Percentiles rank a stretch among this genome's conserved stretches.
Evolutionary conservation across 495 filamentous ascomycete genomes (phyloP).

Genomic region (Penicillium cosmopolitanum): DNA sequence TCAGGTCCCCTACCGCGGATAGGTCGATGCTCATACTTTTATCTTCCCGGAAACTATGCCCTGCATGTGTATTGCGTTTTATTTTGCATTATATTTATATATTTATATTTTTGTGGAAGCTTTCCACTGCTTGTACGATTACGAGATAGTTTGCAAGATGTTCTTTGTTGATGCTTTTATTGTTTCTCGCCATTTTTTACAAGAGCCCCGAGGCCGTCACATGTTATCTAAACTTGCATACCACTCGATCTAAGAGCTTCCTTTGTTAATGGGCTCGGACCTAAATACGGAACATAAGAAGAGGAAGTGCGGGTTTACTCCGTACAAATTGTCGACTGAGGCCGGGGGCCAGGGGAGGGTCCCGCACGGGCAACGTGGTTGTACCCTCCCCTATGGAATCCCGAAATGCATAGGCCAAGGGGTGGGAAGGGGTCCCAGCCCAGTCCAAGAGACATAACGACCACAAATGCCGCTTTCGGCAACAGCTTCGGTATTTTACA

Average conservation of each 20-base stretch:
- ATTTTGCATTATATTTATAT: not conserved
- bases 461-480: conserved; percentile 1
- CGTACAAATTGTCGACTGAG: conserved; percentile 9
- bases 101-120: not conserved
- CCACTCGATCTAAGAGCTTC: not conserved
- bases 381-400: conserved; percentile 21
- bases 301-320: not conserved
- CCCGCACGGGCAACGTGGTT: conserved; percentile 31
- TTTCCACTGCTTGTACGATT: no score
- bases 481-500: not conserved
- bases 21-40: not conserved
- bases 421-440: conserved; percentile 21
- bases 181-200: not conserved
- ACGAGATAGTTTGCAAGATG: not conserved
- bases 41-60: conserved; percentile 2
- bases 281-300: not conserved
- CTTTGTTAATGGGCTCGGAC: conserved; percentile 8
- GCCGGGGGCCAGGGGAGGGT: conserved; percentile 16
- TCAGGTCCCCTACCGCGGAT: not conserved
- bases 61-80: not conserved
- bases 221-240: conserved; percentile 1
- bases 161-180: not conserved
- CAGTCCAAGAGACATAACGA: conserved; percentile 6
- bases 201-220: not conserved
- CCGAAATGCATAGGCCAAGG: conserved; percentile 21